Conservation (phyloP, 2,329 filamentous ascomycete species). For the Penicillium sp. region DNA sequence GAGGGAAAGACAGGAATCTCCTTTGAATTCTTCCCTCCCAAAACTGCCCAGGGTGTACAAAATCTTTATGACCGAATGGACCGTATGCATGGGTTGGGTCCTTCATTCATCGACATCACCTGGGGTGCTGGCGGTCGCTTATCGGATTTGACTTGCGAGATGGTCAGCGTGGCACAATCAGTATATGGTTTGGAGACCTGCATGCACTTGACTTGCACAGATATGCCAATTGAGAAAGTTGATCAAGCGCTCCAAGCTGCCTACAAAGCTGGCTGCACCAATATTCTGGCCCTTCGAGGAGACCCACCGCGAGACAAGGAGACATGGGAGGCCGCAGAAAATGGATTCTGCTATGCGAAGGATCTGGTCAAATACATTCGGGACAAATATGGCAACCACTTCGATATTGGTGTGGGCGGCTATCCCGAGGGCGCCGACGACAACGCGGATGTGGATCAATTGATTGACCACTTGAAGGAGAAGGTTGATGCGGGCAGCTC, state of each 20-base stretch:
- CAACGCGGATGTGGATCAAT: conserved; percentile 76
- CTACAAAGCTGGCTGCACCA: conserved; percentile 93
- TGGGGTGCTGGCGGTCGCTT: conserved; percentile 94
- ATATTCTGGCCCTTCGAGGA: conserved; percentile 89
- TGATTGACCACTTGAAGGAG: conserved; percentile 92
- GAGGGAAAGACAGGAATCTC: conserved; percentile 86
- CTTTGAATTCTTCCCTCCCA: conserved; percentile 98
- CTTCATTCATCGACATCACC: conserved; percentile 95
- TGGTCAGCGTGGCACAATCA: conserved; percentile 93
- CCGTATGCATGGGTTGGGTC: conserved; percentile 92
- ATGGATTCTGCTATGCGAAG: conserved; percentile 85
- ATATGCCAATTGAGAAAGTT: conserved; percentile 92
- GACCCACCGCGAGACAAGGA: conserved; percentile 93
- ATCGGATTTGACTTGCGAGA: conserved; percentile 91
- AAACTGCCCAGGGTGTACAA: conserved; percentile 85
- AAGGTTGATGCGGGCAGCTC: conserved; percentile 92
- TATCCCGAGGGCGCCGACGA: conserved; percentile 97
- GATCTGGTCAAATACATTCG: conserved; percentile 86
- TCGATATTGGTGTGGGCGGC: conserved; percentile 94
- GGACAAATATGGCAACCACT: conserved; percentile 77
- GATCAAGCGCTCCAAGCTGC: conserved; percentile 83
- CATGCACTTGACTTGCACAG: conserved; percentile 98
- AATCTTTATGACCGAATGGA: conserved; percentile 99
- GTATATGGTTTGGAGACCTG: conserved; percentile 96
- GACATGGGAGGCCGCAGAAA: conserved; percentile 85